Conservation (phyloP, 176 grass and related monocot genomes). For the Aegilops bicornis region DNA sequence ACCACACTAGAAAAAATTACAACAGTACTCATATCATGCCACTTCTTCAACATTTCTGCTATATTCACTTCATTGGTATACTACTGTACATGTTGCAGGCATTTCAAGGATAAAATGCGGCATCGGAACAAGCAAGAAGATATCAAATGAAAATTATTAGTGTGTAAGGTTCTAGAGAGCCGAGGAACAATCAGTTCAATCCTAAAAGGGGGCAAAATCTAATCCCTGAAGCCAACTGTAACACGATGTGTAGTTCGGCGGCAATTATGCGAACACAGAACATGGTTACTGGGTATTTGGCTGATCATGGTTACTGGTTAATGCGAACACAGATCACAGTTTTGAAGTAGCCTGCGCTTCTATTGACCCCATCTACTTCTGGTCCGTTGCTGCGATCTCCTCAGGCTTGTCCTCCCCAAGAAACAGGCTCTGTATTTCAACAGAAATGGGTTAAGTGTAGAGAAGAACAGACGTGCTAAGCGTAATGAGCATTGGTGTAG, state of each 20-base stretch:
- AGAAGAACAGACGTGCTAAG: too few relatives aligned
- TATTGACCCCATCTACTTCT: too few relatives aligned
- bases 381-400: too few relatives aligned
- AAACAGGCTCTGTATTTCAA: too few relatives aligned
- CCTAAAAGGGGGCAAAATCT: slow-evolving; percentile 20
- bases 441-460: too few relatives aligned
- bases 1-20: neutral
- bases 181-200: slow-evolving; percentile 51
- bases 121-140: slow-evolving; percentile 59
- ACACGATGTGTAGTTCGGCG: neutral
- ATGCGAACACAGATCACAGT: too few relatives aligned
- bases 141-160: slow-evolving; percentile 70
- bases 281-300: neutral
- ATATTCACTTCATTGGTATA: neutral
- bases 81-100: slow-evolving; percentile 29
- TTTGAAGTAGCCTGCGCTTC: too few relatives aligned
- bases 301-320: too few relatives aligned
- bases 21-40: neutral
- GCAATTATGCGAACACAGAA: neutral
- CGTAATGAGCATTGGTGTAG: too few relatives aligned
- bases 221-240: neutral
- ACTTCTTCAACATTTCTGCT: neutral
- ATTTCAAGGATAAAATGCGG: slow-evolving; percentile 74
- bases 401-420: too few relatives aligned
- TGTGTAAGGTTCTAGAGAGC: slow-evolving; percentile 54